Base-by-base conservation (phyloP, 208 protist genomes). In the Trypanosoma rangeli region DNA sequence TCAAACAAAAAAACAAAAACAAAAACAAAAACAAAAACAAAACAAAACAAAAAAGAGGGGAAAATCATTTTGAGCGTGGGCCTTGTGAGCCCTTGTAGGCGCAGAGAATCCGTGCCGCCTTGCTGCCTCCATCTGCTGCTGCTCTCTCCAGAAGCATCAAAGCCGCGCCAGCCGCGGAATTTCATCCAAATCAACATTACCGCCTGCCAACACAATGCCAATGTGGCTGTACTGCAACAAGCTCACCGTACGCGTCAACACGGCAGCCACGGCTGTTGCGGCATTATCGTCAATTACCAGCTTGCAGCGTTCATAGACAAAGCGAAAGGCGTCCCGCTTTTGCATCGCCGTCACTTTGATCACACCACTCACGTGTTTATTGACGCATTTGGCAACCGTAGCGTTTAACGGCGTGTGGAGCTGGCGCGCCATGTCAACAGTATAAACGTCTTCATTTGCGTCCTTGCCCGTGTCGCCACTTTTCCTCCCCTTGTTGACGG, bases 291-390 rank as follows among this genome's bases (percentile, higher is more conserved):
- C 87, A 50, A 93, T 82, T 52, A 93, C 87, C 29, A 93, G 73
- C 70, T 93, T 93, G 64, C 84, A 90, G 5, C 87, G 79, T 78
- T 93, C 87, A 70, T 90, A 93, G 18, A 88, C 70, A 73, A 84
- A 93, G 13, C 87, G 87, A 66, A 90, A 90, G 35, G 84, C 87
- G 69, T 87, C 79, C 42, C 76, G 67, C 54, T 82, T 78, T 53
- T 90, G 72, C 18, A 78, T 70, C 56, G 80, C 75, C 26, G 69
- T 79, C 8, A 93, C 87, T 52, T 78, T 72, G 9, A 93, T 59
- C n/a, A 90, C 78, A 39, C 84, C 84, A 56, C 90, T 73, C 22
- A 93, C 84, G 68, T 86, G 76, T 44, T 69, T 50, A 26, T 82
- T 68, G 35, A 90, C 72, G 64, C 82, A 83, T n/a, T 58, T 31